These are phyloP conservation scores for Suhomyces panamericanus DNA, from an alignment of 1,139 yeast species.

Conservation along the genomic window DNA sequence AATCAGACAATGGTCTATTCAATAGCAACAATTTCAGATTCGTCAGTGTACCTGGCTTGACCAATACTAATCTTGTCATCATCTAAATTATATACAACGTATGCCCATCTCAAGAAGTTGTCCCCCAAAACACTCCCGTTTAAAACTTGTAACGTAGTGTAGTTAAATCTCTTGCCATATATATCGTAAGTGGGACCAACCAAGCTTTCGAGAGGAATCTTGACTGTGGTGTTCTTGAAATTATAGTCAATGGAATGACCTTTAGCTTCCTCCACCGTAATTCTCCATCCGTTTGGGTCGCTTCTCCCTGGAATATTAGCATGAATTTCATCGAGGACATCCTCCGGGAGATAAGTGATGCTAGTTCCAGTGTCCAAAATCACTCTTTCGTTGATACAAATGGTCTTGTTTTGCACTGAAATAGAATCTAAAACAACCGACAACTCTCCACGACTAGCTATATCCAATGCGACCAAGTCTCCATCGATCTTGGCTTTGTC, in stretches of 20 bases:
- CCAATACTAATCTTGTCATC: conserved; percentile 19
- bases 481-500: no score
- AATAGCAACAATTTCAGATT: conserved; percentile 6
- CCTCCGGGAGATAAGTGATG: no score
- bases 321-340: no score
- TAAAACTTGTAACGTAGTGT: background rate
- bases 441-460: no score
- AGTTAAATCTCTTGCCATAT: conserved; percentile 3
- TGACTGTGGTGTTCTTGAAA: conserved; percentile 52
- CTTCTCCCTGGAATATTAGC: no score
- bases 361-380: no score
- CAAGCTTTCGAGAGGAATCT: conserved; percentile 46
- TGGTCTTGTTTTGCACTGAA: no score
- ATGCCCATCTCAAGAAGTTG: conserved; percentile 23
- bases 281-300: background rate
- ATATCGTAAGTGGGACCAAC: conserved; percentile 9
- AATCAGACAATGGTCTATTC: background rate
- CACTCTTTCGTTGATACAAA: no score
- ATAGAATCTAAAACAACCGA: no score
- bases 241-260: conserved; percentile 30
- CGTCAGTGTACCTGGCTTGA: conserved; percentile 16
- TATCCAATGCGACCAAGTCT: no score
- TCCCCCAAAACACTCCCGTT: conserved; percentile 18
- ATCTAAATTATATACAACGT: conserved; percentile 22
- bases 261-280: background rate